Evolutionary conservation across 1,284 basidiomycete genomes (phyloP), one percentile per base, ranked within the genome.

Genomic region (Sporisorium sorghi): DNA sequence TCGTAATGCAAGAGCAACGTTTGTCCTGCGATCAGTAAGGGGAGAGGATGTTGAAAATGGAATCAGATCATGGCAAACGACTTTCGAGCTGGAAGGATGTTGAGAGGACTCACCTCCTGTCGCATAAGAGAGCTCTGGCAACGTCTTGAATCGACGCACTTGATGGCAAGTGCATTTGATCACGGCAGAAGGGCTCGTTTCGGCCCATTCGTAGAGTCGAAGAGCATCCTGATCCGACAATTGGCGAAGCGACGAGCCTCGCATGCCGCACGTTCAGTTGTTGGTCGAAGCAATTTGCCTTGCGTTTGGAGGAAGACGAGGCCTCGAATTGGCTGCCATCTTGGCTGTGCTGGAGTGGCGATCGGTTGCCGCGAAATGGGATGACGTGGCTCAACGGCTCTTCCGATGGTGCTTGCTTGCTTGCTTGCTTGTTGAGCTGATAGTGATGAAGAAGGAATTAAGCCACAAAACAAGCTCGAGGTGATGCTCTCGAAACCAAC

Each of bases 151-250:
- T 4, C 57, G 43, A 15, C 48, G 40, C 23, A 68, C 60, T 5
- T 73, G 56, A 12, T 53, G 55, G 19, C 64, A 68, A 11, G 70
- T 67, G 59, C 70, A 73, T 35, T 53, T 68, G 53, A 66, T 56
- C 8, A 64, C 59, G 12, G 70, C 70, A 15, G 42, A 12, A 2
- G 54, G 52, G 26, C 35, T 53, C 0, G 30, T 43, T 30, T 67
- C 64, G 19, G 59, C 52, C 64, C 70, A 67, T 35, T 67, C 59
- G 57, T 68, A 73, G 21, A 68, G 53, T n/a, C 47, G 37, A 11
- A 73, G 60, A 30, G 58, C 52, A 68, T 73, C 43, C 37, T 32
- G 57, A 30, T 58, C 56, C 37, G 64, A 67, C 6, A 64, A 46
- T 15, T 19, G 33, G 12, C 42, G 39, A 14, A 37, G 17, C 8